Base-by-base conservation (phyloP, 2,329 filamentous ascomycete genomes). In the Phoma sp. region DNA sequence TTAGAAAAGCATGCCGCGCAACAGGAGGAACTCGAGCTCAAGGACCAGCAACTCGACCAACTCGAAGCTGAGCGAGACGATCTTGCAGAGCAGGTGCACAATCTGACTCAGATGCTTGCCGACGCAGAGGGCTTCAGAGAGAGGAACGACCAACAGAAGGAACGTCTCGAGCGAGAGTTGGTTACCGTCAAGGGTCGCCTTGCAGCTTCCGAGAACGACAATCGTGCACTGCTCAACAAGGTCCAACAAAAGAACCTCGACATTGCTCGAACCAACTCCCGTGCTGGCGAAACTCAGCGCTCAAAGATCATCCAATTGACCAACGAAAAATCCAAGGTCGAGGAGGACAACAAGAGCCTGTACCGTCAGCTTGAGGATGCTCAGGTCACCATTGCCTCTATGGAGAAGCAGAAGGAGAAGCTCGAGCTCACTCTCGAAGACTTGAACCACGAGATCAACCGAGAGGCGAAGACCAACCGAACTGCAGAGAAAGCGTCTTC, bases 241-340 rank as follows among this genome's bases (percentile, higher is more conserved):
- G 83, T 99, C 15, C 93, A 98, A 68, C 93, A 98, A 69, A 98
- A 98, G 80, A 95, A 96, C 25, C 83, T 99, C 6, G 93, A 99
- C 71, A 96, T 99, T 73, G 93, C 93, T 33, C 86, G 95, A 38
- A 95, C 93, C 0, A 91, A 86, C 56, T 96, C 93, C 5, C 88
- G 89, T 54, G 93, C 90, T 25, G 92, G 85, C 57, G 93, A 98
- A 64, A 90, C 87, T 26, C 91, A 92, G 39, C 87, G 93, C 30
- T 83, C 87, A 2, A 90, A 95, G 62, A 81, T 97, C 40, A 76
- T 85, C 32, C 86, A 88, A 53, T 79, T 97, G 23, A 92, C 93
- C 60, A 85, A 87, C 14, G 93, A 97, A 68, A 98, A 96, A 77
- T 75, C 84, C 1, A 91, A 89, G 66, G 76, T 90, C 0, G 93